phyloP scores from a whole-genome alignment of 108 stramenopile species.

The Nitzschia inconspicua region DNA sequence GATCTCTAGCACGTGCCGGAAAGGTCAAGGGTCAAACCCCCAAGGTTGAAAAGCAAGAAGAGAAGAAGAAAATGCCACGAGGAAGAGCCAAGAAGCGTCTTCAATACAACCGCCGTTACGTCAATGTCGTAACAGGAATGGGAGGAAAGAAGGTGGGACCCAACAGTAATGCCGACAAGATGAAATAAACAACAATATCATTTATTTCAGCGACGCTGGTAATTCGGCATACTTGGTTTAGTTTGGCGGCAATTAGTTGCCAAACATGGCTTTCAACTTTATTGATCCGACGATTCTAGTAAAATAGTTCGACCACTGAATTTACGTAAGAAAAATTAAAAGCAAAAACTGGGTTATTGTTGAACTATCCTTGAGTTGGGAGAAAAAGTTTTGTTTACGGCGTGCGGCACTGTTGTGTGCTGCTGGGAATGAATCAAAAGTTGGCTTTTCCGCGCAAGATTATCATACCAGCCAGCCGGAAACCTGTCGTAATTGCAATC shows the following conservation, averaged over 20 bases:
- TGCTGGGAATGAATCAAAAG: no score
- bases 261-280: no score
- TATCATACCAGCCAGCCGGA: slow-evolving; percentile 30
- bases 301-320: no score
- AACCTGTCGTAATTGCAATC: slow-evolving; percentile 39
- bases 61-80: slow-evolving; percentile 95
- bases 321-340: neutral
- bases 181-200: slow-evolving; percentile 88
- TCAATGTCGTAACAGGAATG: slow-evolving; percentile 97
- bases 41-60: slow-evolving; percentile 94
- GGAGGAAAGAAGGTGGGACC: slow-evolving; percentile 98
- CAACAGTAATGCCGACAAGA: slow-evolving; percentile 96
- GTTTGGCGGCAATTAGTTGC: no score
- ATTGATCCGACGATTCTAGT: no score
- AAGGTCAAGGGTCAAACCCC: slow-evolving; percentile 99
- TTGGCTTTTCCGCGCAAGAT: slow-evolving; percentile 46
- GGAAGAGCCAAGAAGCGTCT: slow-evolving; percentile 99
- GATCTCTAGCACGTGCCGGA: slow-evolving; percentile 99
- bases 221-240: no score
- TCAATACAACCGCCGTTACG: slow-evolving; percentile 99
- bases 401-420: no score
- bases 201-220: no score
- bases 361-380: no score
- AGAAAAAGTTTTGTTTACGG: no score
- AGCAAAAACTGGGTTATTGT: neutral